Conservation (phyloP, 2,329 filamentous ascomycete species). For the Ceratocystis colombiana region DNA sequence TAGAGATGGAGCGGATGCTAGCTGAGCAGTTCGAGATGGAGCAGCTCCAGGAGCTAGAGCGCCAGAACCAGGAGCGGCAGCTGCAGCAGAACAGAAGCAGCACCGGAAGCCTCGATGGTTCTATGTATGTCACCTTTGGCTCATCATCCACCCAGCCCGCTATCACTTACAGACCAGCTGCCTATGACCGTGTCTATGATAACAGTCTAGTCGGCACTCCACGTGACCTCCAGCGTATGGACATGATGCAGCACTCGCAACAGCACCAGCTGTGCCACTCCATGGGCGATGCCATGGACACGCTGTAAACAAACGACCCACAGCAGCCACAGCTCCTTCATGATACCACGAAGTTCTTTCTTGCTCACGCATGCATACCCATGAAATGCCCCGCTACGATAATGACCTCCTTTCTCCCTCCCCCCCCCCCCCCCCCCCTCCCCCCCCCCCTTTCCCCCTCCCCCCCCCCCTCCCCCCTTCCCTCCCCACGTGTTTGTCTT, state of each 20-base stretch:
- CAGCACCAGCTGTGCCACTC: conserved; percentile 5
- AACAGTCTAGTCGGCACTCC: not conserved
- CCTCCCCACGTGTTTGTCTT: not conserved
- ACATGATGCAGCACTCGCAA: conserved; percentile 17
- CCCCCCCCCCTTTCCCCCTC: not conserved
- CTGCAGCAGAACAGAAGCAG: conserved; percentile 13
- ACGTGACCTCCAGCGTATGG: conserved; percentile 18
- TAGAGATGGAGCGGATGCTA: conserved; percentile 31
- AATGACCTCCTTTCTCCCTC: not conserved
- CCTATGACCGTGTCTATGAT: conserved; percentile 24
- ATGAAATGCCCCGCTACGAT: conserved; percentile 3
- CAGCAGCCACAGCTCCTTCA: not conserved
- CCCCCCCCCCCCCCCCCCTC: not conserved
- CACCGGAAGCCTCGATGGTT: conserved; percentile 13
- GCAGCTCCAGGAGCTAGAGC: conserved; percentile 29
- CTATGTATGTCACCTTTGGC: conserved; percentile 36
- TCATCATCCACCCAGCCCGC: not conserved
- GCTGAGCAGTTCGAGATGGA: not conserved
- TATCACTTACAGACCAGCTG: conserved; percentile 26
- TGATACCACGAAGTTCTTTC: conserved; percentile 9
- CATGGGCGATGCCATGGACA: conserved; percentile 14
- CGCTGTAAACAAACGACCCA: not conserved
- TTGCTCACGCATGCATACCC: not conserved
- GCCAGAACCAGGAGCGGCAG: conserved; percentile 34
- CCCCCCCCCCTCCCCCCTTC: not conserved